Base-by-base conservation (phyloP, 139 green algal species). In the Micractinium conductrix region DNA sequence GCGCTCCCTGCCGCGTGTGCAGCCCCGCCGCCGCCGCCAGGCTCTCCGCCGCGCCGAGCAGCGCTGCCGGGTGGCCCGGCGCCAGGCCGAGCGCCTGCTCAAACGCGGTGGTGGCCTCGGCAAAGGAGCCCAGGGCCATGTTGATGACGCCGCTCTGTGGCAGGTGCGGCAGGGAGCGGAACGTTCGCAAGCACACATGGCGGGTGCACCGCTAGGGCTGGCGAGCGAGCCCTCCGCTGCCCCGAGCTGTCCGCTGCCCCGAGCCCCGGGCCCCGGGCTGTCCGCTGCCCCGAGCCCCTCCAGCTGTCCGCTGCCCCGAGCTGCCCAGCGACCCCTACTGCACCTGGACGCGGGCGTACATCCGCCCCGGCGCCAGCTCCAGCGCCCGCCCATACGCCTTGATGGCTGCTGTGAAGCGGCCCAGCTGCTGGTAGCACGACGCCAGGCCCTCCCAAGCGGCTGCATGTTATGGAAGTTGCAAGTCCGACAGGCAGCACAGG, bases 401-500 rank as follows among this genome's bases (percentile, higher is more conserved):
- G 33, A 89, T 67, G 12, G 84, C 65, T 2, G 84, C 75, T 10
- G 84, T 87, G 74, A 74, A 86, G 55, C 76, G 60, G 8, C 83
- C 73, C 35, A 87, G 76, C 48, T 74, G 50, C 22, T 88, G 83
- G 84, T 89, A 89, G 50, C 72, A 58, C 26, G 74, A 71, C 28
- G 72, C 94, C 81, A 97, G 87, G 1, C 82, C 92, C 84, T 96
- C 93, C 94, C 94, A 97, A 33, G 92, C 73, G 24, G 85, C 87
- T 68, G 91, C 58, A 40, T 44, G 33, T 10, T 30, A 75, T 26
- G n/a, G 48, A 22, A 17, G 4, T 45, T 19, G 6, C 19, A 44
- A 19, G 28, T 50, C 37, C 45, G 14, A 74, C 19, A 68, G 22
- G 60, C 60, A 68, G 26, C 24, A 71, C n/a, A 19, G 21, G 30